A percentile compares a stretch with the other conserved stretches of the same genome.
phyloP scores from a whole-genome alignment of 208 protist species.

The Acanthamoeba triangularis region DNA sequence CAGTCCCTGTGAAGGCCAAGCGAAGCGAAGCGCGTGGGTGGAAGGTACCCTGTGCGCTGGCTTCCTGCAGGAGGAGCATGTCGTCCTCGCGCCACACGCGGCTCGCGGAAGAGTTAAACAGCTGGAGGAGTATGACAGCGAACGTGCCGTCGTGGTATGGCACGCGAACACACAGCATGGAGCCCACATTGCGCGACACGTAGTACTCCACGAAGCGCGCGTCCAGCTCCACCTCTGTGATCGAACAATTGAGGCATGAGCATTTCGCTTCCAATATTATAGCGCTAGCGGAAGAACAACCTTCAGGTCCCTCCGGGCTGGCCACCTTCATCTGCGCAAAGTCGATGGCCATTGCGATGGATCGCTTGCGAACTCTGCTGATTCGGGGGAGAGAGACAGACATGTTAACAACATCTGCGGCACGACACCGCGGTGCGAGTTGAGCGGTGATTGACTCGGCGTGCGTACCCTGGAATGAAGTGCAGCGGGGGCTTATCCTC shows the following conservation, averaged over 20 bases:
- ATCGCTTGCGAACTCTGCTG: neutral
- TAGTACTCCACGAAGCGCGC: neutral
- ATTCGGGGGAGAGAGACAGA: neutral
- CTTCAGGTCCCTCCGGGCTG: neutral
- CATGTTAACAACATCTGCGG: neutral
- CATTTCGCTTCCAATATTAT: no score
- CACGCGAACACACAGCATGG: neutral
- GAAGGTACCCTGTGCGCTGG: neutral
- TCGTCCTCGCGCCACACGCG: neutral
- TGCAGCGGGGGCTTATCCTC: neutral
- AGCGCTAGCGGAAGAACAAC: no score
- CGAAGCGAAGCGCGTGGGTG: neutral
- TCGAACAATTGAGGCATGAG: no score
- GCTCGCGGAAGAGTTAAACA: neutral
- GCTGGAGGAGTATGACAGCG: neutral
- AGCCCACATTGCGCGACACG: neutral
- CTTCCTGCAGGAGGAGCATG: neutral
- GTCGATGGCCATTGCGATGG: neutral
- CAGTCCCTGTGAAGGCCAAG: neutral
- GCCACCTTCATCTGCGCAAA: neutral
- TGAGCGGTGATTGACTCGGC: neutral
- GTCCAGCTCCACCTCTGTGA: neutral
- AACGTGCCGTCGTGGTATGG: neutral
- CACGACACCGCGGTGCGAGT: neutral
- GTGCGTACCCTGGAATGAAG: neutral